Evolutionary conservation across 306 rosid genomes (phyloP).

Genomic region (Cajanus cajan): DNA sequence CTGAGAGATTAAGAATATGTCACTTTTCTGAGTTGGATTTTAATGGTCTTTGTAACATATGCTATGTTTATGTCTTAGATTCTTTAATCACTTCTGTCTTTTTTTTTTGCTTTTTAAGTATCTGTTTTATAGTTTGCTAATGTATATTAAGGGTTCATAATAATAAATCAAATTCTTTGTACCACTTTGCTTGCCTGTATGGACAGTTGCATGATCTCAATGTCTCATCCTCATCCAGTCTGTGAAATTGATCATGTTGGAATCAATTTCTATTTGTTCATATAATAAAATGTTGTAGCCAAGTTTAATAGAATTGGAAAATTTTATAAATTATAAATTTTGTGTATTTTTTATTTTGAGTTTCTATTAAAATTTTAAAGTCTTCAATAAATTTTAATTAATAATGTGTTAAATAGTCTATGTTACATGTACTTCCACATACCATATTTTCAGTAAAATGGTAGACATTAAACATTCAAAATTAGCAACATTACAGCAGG

Average conservation of each 20-base stretch:
- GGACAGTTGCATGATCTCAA: not conserved
- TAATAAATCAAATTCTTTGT: constrained; percentile 27
- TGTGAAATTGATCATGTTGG: not conserved
- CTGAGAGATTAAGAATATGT: constrained; percentile 14
- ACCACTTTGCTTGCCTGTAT: not conserved
- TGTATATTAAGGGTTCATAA: constrained; percentile 26
- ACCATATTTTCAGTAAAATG: not conserved
- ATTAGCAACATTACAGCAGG: not conserved
- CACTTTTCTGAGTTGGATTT: not conserved
- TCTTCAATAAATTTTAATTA: too few relatives aligned
- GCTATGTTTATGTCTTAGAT: constrained; percentile 17
- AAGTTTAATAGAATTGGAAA: not conserved
- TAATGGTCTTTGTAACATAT: constrained; percentile 26
- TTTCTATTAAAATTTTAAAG: too few relatives aligned
- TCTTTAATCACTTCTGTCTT: constrained; percentile 8
- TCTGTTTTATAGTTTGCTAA: constrained; percentile 1
- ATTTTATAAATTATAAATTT: too few relatives aligned
- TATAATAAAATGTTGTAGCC: constrained; percentile 5
- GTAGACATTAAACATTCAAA: not conserved
- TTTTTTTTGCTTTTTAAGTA: not conserved
- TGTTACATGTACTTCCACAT: too few relatives aligned
- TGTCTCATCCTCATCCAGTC: not conserved
- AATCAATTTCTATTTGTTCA: not conserved
- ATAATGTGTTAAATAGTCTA: too few relatives aligned
- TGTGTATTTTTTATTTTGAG: too few relatives aligned